These are phyloP conservation scores for Halteria grandinella DNA, from an alignment of 73 alveolate species.

Conservation along the genomic window DNA sequence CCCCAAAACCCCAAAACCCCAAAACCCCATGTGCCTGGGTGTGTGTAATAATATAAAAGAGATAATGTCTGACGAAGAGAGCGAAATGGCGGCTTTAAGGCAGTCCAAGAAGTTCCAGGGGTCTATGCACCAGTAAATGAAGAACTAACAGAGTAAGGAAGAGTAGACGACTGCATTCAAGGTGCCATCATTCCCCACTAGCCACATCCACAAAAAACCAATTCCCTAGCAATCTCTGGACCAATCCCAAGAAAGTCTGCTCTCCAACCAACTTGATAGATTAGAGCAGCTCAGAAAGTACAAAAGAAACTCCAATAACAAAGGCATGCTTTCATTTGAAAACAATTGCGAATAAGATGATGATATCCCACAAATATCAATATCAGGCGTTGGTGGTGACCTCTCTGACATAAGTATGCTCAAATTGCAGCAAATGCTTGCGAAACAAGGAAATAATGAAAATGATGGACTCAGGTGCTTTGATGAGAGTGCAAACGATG, in stretches of 20 bases:
- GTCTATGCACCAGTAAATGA: background rate
- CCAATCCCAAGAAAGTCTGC: constrained; percentile 3
- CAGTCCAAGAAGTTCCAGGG: constrained; percentile 1
- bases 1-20: too few species aligned
- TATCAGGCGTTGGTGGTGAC: too few species aligned
- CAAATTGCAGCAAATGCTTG: background rate
- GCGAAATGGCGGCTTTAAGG: constrained; percentile 50
- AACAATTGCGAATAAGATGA: constrained; percentile 6
- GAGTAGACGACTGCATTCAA: constrained; percentile 6
- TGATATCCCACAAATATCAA: too few species aligned
- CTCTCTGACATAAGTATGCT: constrained; percentile 4
- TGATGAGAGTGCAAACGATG: constrained; percentile 20
- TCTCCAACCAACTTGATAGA: background rate
- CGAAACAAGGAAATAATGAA: background rate
- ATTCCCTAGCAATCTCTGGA: background rate
- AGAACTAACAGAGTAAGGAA: background rate
- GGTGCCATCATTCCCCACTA: constrained; percentile 16
- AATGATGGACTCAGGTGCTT: background rate
- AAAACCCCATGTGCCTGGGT: background rate
- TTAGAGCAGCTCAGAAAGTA: background rate
- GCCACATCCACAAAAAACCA: background rate
- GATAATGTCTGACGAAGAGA: constrained; percentile 49
- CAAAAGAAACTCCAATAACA: background rate
- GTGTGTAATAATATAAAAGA: background rate
- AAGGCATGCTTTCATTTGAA: background rate